Base-by-base conservation (phyloP, 306 rosid species). In the Trifolium pratense region DNA sequence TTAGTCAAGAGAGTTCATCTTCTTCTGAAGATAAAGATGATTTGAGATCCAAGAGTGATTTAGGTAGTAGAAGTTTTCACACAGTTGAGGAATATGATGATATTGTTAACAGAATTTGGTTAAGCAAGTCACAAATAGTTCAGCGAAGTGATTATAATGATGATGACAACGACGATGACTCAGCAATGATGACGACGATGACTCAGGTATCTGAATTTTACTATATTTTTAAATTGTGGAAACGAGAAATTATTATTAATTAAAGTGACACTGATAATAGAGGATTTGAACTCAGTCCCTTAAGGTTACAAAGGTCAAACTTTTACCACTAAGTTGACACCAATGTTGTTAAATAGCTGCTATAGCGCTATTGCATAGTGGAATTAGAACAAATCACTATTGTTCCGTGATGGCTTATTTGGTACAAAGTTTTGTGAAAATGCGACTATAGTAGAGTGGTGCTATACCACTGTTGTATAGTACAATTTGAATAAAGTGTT, bases 11-110 rank as follows among this genome's bases (percentile, higher is more conserved):
- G 72, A 77, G 36, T 52, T n/a, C 70, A 36, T 68, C 68, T 51
- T 77, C 61, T 77, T 37, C 65, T 21, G 71, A 78, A 71, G 79
- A 74, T 14, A 71, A 59, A 63, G 60, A 68, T 48, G 65, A 78
- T 11, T 59, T 32, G 34, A 62, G 68, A 23, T 79, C 45, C 11
- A 75, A 75, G 74, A 76, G 48, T 80, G 77, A 10, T 13, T 34
- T 23, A 17, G 53, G 84, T 36, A 71, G 66, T 59, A 83, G 76
- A 53, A 83, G 86, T 58, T 80, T 83, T 66, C 89, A 86, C 71
- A 83, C 89, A n/a, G 78, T 83, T 55, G 86, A 83, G 53, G 89
- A 86, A 71, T 80, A 78, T 55, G 87, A 80, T 72, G 82, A 75
- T 18, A 62, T 83, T 68, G 70, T 80, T 7, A 42, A 66, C 0